Base-by-base conservation (phyloP, 805 yeast species). In the Saccharomycopsis fermentans region DNA sequence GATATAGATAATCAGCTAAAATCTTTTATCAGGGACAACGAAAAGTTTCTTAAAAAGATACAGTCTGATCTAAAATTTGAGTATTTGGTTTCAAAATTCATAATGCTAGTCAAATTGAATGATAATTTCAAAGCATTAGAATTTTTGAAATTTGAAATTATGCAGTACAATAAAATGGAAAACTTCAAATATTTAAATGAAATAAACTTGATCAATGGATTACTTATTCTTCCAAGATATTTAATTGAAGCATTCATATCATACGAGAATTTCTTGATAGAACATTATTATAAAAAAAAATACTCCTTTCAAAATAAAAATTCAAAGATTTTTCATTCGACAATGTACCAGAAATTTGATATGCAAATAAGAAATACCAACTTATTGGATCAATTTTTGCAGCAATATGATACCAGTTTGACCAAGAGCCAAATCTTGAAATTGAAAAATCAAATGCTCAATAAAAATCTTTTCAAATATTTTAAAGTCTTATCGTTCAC, bases 41-140 rank as follows among this genome's bases (percentile, higher is more conserved):
- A 62, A n/a, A 59, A 57, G 29, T 57, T 57, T 35, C 58, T 62
- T 35, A 62, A 58, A 54, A 62, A 62, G 32, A 55, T 50, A 6
- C 58, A 62, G 39, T 57, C 61, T 9, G 52, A 34, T 43, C 54
- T 62, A 37, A 62, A 59, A 37, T 59, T 62, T 43, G 62, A 62
- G 40, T 53, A 34, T 19, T 47, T 29, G 29, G 27, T 62, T 8
- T 16, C 54, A 21, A 54, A 19, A 21, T 62, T 35, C 51, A 54
- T 59, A 32, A 58, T 57, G 14, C 21, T 55, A 4, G 37, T 62
- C n/a, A 62, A 59, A 51, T 52, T 39, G 8, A 56, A 40, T 47
- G 55, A 61, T n/a, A 47, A 54, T 50, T 12, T 54, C 11, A 58
- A 55, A 12, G 61, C 61, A 16, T 24, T 62, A 16, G 21, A 50